phyloP scores from a whole-genome alignment of 169 alveolate species.

The Eimeria falciformis region DNA sequence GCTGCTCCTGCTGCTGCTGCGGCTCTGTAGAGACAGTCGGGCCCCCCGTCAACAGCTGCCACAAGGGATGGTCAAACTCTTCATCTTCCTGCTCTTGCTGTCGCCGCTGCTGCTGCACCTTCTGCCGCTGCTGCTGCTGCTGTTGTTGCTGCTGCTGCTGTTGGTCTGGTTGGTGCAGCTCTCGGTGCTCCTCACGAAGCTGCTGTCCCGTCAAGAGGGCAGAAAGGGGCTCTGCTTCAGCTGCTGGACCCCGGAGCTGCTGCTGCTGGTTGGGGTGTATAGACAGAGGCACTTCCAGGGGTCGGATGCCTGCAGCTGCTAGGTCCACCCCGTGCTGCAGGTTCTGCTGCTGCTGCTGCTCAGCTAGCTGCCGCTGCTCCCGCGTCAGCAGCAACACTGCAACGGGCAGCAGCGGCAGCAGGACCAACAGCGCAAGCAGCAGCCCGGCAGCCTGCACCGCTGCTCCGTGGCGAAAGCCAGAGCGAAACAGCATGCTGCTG shows the following conservation, averaged over 20 bases:
- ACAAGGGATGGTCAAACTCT: constrained; percentile 52
- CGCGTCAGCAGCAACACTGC: constrained; percentile 66
- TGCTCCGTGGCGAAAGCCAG: constrained; percentile 75
- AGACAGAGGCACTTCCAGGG: constrained; percentile 62
- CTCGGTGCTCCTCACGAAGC: constrained; percentile 50
- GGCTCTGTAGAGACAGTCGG: not conserved
- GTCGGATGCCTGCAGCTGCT: constrained; percentile 65
- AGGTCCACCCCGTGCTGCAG: constrained; percentile 56
- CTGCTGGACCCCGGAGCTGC: constrained; percentile 20
- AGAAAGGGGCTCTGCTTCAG: constrained; percentile 46
- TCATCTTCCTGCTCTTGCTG: too few species aligned
- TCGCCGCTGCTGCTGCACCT: too few species aligned
- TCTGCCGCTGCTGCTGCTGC: too few species aligned
- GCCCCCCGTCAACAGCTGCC: constrained; percentile 64
- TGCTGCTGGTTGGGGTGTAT: constrained; percentile 29
- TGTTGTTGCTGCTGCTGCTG: constrained; percentile 34
- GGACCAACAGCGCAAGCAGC: constrained; percentile 56
- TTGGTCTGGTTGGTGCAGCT: constrained; percentile 59
- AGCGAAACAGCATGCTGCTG: constrained; percentile 72
- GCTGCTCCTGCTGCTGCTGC: constrained; percentile 32
- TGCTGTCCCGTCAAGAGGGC: constrained; percentile 29
- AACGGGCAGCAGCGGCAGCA: constrained; percentile 71
- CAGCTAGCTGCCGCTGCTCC: constrained; percentile 64
- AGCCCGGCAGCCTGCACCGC: constrained; percentile 75
- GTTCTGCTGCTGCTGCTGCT: constrained; percentile 66